A percentile compares a stretch with the other conserved stretches of the same genome.
Evolutionary conservation across 31 red algal genomes (phyloP).

Genomic region (Odonthalia washingtoniensis): DNA sequence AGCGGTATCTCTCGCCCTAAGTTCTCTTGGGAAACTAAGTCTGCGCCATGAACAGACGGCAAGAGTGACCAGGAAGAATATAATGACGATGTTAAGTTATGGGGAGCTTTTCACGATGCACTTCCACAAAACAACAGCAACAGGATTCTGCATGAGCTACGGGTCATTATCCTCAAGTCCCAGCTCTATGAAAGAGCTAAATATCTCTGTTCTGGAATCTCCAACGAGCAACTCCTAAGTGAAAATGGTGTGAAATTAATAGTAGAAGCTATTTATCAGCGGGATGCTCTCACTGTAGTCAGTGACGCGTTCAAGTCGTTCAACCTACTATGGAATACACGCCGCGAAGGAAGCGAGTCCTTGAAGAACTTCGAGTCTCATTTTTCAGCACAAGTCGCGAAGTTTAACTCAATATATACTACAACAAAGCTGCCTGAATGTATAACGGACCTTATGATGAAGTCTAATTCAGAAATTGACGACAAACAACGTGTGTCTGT

Average conservation of each 20-base stretch:
- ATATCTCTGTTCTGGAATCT: conserved; percentile 8
- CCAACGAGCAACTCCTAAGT: background rate
- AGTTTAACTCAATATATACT: conserved; percentile 2
- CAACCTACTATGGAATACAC: background rate
- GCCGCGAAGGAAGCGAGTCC: background rate
- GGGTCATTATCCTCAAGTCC: background rate
- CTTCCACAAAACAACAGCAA: background rate
- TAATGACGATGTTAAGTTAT: background rate
- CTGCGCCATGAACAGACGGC: no score
- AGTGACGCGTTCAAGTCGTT: background rate
- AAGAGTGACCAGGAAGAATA: no score
- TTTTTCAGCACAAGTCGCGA: background rate
- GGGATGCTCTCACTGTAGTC: background rate
- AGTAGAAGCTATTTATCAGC: background rate
- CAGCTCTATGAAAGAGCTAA: conserved; percentile 1
- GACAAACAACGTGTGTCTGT: conserved; percentile 5
- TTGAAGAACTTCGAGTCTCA: background rate
- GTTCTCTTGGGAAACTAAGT: no score
- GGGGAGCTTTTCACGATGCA: background rate
- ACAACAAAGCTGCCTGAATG: conserved; percentile 3
- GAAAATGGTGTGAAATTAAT: background rate
- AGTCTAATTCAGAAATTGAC: background rate
- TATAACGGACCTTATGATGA: background rate
- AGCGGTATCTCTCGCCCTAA: no score
- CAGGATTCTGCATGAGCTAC: background rate